Evolutionary conservation across 2,329 filamentous ascomycete species (phyloP).

Genomic region (Helotiales sp.): DNA sequence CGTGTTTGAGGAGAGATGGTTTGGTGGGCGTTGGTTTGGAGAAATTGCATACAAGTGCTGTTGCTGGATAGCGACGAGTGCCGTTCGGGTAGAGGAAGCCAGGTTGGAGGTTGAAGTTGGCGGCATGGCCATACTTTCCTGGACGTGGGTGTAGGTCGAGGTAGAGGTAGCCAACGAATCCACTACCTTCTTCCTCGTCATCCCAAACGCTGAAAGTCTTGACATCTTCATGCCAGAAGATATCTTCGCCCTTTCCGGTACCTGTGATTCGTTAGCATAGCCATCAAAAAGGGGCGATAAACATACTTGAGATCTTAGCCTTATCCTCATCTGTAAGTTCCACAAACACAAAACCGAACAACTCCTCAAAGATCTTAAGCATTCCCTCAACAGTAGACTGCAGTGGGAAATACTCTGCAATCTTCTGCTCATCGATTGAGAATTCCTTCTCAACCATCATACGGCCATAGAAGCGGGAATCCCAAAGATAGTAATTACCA

Average conservation of each 20-base stretch:
- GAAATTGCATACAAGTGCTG: constrained; percentile 84
- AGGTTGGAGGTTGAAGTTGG: constrained; percentile 82
- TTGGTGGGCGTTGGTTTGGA: constrained; percentile 78
- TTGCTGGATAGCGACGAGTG: constrained; percentile 75
- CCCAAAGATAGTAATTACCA: constrained; percentile 81
- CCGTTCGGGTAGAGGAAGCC: constrained; percentile 71
- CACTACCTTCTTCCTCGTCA: constrained; percentile 70
- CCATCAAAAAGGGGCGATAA: background rate
- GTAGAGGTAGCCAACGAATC: constrained; percentile 82
- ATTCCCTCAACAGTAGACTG: constrained; percentile 75
- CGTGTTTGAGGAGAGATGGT: constrained; percentile 80
- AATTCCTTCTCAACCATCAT: constrained; percentile 82
- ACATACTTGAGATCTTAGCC: constrained; percentile 42
- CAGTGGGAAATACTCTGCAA: constrained; percentile 85
- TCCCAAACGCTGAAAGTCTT: constrained; percentile 84
- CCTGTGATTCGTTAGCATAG: constrained; percentile 23
- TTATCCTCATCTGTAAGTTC: constrained; percentile 72
- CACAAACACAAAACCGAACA: constrained; percentile 81
- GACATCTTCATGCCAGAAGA: constrained; percentile 84
- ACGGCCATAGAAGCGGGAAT: constrained; percentile 79
- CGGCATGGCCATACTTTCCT: constrained; percentile 84
- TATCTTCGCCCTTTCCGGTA: constrained; percentile 46
- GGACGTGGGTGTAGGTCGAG: constrained; percentile 79
- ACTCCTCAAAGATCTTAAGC: constrained; percentile 81
- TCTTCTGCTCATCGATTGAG: constrained; percentile 77